Evolutionary conservation across 2,329 filamentous ascomycete species (phyloP).

Genomic region (Aspergillus ustus): DNA sequence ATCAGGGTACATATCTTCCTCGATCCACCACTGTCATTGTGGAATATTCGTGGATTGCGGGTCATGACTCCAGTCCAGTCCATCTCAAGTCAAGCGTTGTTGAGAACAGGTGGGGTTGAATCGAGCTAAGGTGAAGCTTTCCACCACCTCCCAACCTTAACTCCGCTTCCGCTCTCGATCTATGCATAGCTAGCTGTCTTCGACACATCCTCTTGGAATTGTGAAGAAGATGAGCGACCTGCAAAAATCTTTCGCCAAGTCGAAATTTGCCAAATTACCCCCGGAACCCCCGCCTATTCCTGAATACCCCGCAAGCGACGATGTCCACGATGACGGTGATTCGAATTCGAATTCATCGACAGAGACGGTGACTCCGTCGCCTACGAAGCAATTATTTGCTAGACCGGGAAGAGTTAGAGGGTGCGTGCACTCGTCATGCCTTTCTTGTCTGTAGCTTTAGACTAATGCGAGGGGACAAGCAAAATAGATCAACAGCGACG

Average conservation of each 20-base stretch:
- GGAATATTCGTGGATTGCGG: neutral
- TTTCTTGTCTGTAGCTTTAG: neutral
- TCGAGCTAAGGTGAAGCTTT: neutral
- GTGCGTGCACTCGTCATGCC: conserved; percentile 49
- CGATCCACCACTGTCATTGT: neutral
- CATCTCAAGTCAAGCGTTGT: neutral
- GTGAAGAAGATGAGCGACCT: conserved; percentile 71
- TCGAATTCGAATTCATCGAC: conserved; percentile 85
- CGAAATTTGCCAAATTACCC: conserved; percentile 69
- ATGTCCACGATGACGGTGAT: conserved; percentile 64
- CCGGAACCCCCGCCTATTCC: conserved; percentile 55
- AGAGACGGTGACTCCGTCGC: conserved; percentile 84
- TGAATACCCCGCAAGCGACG: conserved; percentile 32
- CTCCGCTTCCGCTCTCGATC: neutral
- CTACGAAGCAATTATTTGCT: conserved; percentile 73
- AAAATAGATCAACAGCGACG: conserved; percentile 55
- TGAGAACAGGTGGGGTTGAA: conserved; percentile 10
- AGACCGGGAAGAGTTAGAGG: conserved; percentile 59
- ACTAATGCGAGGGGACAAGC: conserved; percentile 8
- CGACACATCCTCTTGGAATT: neutral
- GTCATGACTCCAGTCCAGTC: neutral
- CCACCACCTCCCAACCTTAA: neutral
- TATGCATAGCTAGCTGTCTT: neutral
- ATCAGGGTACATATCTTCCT: neutral
- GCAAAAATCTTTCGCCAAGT: conserved; percentile 77